Evolutionary conservation across 257 asterid genomes (phyloP).

Genomic region (Fraxinus quadrangulata): DNA sequence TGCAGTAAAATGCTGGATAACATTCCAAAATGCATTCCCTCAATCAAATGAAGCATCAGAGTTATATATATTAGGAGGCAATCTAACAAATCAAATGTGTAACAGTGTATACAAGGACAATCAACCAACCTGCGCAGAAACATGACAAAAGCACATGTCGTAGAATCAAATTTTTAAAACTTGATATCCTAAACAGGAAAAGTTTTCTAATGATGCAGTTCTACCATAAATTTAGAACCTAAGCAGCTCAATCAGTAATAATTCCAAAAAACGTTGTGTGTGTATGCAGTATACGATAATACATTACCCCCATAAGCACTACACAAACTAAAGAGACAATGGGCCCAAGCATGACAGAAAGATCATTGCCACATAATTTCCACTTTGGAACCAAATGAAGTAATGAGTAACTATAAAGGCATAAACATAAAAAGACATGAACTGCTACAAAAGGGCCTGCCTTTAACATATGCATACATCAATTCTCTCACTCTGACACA

Average conservation of each 20-base stretch:
- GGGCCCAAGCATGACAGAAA: neutral
- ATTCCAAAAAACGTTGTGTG: neutral
- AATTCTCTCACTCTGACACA: neutral
- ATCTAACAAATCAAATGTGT: constrained; percentile 2
- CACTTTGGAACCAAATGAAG: neutral
- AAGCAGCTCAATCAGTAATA: constrained; percentile 5
- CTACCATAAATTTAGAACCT: constrained; percentile 1
- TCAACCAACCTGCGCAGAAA: neutral
- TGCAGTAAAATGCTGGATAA: constrained; percentile 18
- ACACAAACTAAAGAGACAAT: neutral
- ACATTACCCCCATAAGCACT: constrained; percentile 1
- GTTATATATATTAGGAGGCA: constrained; percentile 2
- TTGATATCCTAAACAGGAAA: neutral
- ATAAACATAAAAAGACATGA: neutral
- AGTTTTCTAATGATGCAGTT: neutral
- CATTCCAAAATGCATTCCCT: constrained; percentile 4
- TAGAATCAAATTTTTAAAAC: constrained; percentile 9
- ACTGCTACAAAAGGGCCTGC: neutral
- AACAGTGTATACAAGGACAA: constrained; percentile 4
- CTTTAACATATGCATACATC: neutral
- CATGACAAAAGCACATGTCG: neutral
- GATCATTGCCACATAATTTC: neutral
- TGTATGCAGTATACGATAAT: neutral
- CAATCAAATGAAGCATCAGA: constrained; percentile 16
- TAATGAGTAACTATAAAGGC: neutral